Evolutionary conservation across 2,329 filamentous ascomycete species (phyloP).

Genomic region (Aaosphaeria pasadenensis): DNA sequence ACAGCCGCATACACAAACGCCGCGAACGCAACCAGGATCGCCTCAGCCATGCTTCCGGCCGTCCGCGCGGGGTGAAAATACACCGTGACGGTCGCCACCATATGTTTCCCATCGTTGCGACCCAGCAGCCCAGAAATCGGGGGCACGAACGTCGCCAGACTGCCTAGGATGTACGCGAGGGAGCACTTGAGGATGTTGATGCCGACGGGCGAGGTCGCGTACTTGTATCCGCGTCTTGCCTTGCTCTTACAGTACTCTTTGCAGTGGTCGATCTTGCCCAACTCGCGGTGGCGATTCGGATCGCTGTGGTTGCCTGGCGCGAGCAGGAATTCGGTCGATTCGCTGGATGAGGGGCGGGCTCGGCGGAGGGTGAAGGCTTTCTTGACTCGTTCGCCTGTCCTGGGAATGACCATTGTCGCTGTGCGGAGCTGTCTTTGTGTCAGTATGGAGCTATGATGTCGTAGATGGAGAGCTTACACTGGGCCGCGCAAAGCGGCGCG

Average conservation of each 20-base stretch:
- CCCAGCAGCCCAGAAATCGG: slow-evolving; percentile 72
- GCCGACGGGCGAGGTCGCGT: slow-evolving; percentile 69
- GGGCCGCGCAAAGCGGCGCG: slow-evolving; percentile 35
- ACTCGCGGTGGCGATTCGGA: slow-evolving; percentile 23
- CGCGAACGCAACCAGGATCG: slow-evolving; percentile 69
- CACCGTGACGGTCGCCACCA: slow-evolving; percentile 89
- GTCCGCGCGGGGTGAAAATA: slow-evolving; percentile 92
- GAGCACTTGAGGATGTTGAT: slow-evolving; percentile 87
- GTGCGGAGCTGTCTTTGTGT: slow-evolving; percentile 62
- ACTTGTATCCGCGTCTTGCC: slow-evolving; percentile 49
- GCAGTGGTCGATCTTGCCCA: slow-evolving; percentile 31
- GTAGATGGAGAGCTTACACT: slow-evolving; percentile 24
- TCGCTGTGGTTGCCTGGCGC: slow-evolving; percentile 24
- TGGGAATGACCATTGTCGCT: slow-evolving; percentile 82
- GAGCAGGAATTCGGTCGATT: slow-evolving; percentile 40
- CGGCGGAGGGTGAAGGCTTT: slow-evolving; percentile 73
- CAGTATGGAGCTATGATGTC: slow-evolving; percentile 7
- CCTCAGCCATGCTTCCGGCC: slow-evolving; percentile 85
- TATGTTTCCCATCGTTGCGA: slow-evolving; percentile 85
- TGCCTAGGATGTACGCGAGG: slow-evolving; percentile 82
- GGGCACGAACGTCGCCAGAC: slow-evolving; percentile 79
- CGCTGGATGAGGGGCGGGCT: slow-evolving; percentile 40
- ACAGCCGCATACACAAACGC: slow-evolving; percentile 77
- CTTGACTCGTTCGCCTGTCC: slow-evolving; percentile 79
- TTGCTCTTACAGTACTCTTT: slow-evolving; percentile 33